Base-by-base conservation (phyloP, 768 basidiomycete genomes). In the Kwoniella botswanensis region DNA sequence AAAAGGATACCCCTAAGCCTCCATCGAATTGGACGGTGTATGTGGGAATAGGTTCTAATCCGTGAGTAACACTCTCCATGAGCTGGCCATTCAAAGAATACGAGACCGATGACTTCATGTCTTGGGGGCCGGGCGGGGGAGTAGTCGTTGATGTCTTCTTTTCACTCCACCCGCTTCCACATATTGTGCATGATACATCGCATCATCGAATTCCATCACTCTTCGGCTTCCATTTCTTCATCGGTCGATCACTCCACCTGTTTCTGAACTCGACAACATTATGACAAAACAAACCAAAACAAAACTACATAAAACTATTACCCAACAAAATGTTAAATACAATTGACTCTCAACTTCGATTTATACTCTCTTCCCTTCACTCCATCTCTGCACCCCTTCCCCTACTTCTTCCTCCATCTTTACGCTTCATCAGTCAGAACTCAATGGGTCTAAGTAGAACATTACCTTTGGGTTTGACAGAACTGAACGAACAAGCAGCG, bases 401-500 rank as follows among this genome's bases (percentile, higher is more conserved):
- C 26, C 26, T 26, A 26, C 26, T 4, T 26, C 3, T 26, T 26
- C 3, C 2, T 26, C 26, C 26, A 26, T 26, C 26, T 26, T 26
- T 4, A 26, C 1, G 26, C 26, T 50, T 18, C 10, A 15, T 50
- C 46, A 61, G 59, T 4, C 41, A 29, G 4, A 26, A 26, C 59
- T n/a, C 59, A 3, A 61, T 26, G 15, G 59, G 41, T 4, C 21
- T 63, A 3, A 61, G 58, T 12, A 63, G 53, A 15, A 43, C 63
- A 43, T 21, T 70, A 24, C 55, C 55, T 21, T 44, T 70, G 3
- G 68, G 68, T 35, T 26, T 70, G 18, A 18, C 54, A 13, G 68
- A 70, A 46, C 12, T 64, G 5, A 46, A 64, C 29, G 53, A 63
- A 21, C 22, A 63, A 52, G 68, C 68, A 4, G 62, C 53, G 3